Evolutionary conservation across 306 rosid species (phyloP).

Genomic region (Dalbergia oliveri): DNA sequence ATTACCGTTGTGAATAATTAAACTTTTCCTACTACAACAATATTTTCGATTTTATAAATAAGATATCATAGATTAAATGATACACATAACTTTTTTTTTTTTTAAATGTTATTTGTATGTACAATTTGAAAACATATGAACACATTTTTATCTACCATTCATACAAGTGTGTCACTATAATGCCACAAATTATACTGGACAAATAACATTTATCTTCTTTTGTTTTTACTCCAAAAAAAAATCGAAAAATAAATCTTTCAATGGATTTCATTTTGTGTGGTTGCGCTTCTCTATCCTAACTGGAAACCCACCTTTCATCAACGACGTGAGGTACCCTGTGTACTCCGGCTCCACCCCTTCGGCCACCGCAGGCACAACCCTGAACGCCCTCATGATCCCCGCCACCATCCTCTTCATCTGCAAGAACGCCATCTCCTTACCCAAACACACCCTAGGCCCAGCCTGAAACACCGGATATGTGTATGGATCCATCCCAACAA

Average conservation of each 20-base stretch:
- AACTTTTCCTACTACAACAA: no score
- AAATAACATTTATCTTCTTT: no score
- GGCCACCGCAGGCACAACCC: constrained; percentile 52
- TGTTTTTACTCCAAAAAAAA: no score
- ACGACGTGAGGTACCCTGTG: constrained; percentile 50
- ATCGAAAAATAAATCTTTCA: neutral
- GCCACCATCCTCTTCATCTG: constrained; percentile 81
- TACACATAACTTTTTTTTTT: no score
- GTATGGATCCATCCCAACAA: constrained; percentile 61
- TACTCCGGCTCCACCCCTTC: constrained; percentile 55
- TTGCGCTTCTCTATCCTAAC: constrained; percentile 50
- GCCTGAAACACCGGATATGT: constrained; percentile 80
- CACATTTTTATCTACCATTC: no score
- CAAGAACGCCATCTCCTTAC: constrained; percentile 87
- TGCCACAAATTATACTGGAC: no score
- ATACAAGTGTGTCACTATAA: no score
- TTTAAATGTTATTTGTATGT: no score
- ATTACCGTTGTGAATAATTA: no score
- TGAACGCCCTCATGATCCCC: constrained; percentile 58
- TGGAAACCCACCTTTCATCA: constrained; percentile 74
- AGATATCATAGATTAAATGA: no score
- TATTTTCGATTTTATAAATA: no score
- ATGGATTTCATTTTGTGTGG: neutral
- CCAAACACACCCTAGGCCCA: constrained; percentile 81
- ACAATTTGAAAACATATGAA: no score